A percentile compares a stretch with the other conserved stretches of the same genome.
These are phyloP conservation scores for Crithidia mellificae DNA, from an alignment of 208 protist genomes.

Conservation along the genomic window DNA sequence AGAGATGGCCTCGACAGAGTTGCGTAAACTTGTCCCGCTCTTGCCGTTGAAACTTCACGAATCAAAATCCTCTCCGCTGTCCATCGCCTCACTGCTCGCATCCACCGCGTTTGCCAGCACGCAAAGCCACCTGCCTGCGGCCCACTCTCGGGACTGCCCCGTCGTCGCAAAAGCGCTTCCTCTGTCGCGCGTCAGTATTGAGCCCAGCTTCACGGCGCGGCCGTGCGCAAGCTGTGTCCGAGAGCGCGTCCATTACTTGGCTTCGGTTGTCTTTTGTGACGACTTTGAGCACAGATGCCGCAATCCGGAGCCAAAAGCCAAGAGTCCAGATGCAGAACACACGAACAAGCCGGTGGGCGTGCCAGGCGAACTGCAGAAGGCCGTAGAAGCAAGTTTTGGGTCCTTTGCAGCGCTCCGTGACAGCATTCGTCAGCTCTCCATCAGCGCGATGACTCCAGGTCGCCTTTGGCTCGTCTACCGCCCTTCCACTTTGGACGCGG, in stretches of 20 bases:
- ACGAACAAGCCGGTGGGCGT: not conserved
- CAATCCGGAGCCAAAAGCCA: not conserved
- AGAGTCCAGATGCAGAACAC: not conserved
- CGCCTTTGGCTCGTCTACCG: conserved; percentile 73
- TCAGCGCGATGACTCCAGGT: conserved; percentile 43
- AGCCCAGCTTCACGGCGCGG: conserved; percentile 46
- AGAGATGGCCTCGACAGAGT: conserved; percentile 24
- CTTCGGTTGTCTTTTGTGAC: conserved; percentile 63
- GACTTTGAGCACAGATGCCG: conserved; percentile 54
- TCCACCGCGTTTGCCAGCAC: conserved; percentile 35
- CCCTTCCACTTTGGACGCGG: conserved; percentile 9
- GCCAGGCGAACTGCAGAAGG: conserved; percentile 23
- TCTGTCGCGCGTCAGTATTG: conserved; percentile 41
- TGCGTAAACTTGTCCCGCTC: conserved; percentile 30
- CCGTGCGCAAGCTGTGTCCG: conserved; percentile 63
- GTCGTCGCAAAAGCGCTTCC: conserved; percentile 49
- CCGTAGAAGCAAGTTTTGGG: conserved; percentile 40
- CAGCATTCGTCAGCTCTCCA: conserved; percentile 43
- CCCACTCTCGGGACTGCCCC: conserved; percentile 57
- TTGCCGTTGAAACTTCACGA: conserved; percentile 7
- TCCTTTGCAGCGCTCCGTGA: conserved; percentile 39
- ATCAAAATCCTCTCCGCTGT: conserved; percentile 1
- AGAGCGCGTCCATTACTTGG: conserved; percentile 68
- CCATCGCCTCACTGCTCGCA: conserved; percentile 42
- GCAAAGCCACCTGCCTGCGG: not conserved